Evolutionary conservation across 2,329 filamentous ascomycete genomes (phyloP).

Genomic region (Penicillium sp.): DNA sequence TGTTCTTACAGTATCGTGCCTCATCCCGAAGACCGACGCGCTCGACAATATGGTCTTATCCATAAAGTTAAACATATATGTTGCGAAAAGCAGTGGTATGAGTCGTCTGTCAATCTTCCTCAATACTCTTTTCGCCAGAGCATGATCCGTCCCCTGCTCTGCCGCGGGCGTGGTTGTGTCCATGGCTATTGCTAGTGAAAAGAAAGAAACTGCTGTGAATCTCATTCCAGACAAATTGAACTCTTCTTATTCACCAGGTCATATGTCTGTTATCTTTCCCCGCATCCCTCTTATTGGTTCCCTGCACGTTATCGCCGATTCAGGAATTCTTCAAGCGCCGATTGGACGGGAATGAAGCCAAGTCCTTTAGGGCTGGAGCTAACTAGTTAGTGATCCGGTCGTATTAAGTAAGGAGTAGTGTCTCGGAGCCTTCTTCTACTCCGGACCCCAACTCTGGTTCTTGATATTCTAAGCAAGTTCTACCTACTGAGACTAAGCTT

Average conservation of each 20-base stretch:
- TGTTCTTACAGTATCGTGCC: conserved; percentile 43
- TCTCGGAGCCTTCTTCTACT: background rate
- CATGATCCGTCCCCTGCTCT: conserved; percentile 14
- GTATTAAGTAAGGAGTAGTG: background rate
- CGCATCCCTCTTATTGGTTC: conserved; percentile 8
- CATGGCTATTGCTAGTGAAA: background rate
- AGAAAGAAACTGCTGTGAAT: background rate
- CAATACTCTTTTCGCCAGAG: conserved; percentile 39
- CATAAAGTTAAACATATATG: conserved; percentile 62
- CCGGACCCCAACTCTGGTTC: background rate
- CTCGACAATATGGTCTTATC: conserved; percentile 60
- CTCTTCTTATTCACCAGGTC: background rate
- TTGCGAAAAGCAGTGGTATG: conserved; percentile 44
- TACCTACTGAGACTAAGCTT: background rate
- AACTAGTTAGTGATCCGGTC: background rate
- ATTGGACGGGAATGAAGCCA: background rate
- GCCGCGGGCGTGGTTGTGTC: conserved; percentile 1
- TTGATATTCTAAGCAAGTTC: background rate
- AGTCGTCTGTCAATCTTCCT: conserved; percentile 40
- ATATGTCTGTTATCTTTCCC: conserved; percentile 20
- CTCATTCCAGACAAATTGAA: background rate
- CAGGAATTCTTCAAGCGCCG: background rate
- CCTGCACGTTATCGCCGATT: conserved; percentile 11
- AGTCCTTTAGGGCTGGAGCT: background rate
- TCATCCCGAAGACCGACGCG: conserved; percentile 58